Percentiles rank a stretch among this genome's conserved stretches.
Evolutionary conservation across 2,329 filamentous ascomycete genomes (phyloP).

Genomic region (Shiraia sp.): DNA sequence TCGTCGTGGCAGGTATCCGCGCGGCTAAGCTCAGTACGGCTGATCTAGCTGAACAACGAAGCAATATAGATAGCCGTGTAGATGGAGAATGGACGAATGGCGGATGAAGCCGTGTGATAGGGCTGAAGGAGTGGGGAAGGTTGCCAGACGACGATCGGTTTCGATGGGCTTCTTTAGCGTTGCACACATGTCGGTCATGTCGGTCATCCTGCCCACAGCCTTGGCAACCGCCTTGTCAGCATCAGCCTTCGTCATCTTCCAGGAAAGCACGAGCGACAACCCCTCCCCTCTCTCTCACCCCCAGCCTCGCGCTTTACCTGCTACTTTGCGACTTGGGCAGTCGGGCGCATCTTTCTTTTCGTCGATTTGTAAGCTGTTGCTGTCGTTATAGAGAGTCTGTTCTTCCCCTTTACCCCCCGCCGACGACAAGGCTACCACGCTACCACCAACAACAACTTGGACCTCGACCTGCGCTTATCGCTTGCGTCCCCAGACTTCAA

Average conservation of each 20-base stretch:
- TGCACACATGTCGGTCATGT: background rate
- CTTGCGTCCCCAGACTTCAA: constrained; percentile 8
- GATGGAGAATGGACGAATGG: background rate
- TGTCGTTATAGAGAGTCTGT: constrained; percentile 7
- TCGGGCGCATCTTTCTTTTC: constrained; percentile 8
- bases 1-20: too few species aligned
- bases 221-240: constrained; percentile 13
- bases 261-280: constrained; percentile 14
- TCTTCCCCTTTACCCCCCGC: too few species aligned
- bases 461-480: constrained; percentile 15
- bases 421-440: too few species aligned
- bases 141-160: constrained; percentile 24
- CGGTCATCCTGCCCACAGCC: background rate
- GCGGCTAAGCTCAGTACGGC: too few species aligned
- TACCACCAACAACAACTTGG: too few species aligned
- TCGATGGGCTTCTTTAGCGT: constrained; percentile 23
- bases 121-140: constrained; percentile 11
- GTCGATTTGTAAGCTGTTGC: constrained; percentile 4
- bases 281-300: constrained; percentile 7
- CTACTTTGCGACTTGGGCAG: constrained; percentile 16
- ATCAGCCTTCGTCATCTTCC: constrained; percentile 18
- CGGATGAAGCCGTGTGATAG: constrained; percentile 13
- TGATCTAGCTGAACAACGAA: too few species aligned
- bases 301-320: constrained; percentile 19
- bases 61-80: too few species aligned